These are phyloP conservation scores for Straminergon stramineum DNA, from an alignment of 225 moss, liverwort and hornwort species.

Conservation along the genomic window DNA sequence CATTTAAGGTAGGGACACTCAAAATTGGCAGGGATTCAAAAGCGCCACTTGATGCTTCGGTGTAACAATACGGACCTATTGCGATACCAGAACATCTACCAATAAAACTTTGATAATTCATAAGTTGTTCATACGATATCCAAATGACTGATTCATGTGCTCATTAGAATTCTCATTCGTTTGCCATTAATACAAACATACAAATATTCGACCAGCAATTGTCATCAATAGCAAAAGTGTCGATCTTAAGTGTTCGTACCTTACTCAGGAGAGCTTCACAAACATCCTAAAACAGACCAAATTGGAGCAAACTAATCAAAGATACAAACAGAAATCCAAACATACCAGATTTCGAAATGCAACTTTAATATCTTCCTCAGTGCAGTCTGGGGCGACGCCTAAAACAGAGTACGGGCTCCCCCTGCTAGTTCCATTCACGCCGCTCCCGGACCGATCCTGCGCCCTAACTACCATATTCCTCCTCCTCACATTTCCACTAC, in stretches of 20 bases:
- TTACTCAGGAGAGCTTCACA: background rate
- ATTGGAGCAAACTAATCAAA: background rate
- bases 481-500: background rate
- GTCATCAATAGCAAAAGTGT: background rate
- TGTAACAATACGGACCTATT: background rate
- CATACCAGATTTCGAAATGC: slow-evolving; percentile 86
- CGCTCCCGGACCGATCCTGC: slow-evolving; percentile 16
- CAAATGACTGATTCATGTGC: background rate
- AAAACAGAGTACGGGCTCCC: slow-evolving; percentile 68
- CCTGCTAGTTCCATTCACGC: slow-evolving; percentile 49
- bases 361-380: slow-evolving; percentile 71
- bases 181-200: background rate
- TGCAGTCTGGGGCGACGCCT: slow-evolving; percentile 59
- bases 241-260: background rate
- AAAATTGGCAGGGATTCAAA: background rate
- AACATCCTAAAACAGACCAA: background rate
- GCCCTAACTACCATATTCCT: background rate
- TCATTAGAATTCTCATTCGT: background rate
- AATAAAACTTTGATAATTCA: background rate
- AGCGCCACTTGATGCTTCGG: too few species aligned
- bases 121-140: background rate
- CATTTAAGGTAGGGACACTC: background rate
- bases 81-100: background rate
- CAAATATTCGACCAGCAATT: background rate
- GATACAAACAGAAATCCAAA: background rate